phyloP scores from a whole-genome alignment of 2,329 filamentous ascomycete species.

The Beauveria sp. region DNA sequence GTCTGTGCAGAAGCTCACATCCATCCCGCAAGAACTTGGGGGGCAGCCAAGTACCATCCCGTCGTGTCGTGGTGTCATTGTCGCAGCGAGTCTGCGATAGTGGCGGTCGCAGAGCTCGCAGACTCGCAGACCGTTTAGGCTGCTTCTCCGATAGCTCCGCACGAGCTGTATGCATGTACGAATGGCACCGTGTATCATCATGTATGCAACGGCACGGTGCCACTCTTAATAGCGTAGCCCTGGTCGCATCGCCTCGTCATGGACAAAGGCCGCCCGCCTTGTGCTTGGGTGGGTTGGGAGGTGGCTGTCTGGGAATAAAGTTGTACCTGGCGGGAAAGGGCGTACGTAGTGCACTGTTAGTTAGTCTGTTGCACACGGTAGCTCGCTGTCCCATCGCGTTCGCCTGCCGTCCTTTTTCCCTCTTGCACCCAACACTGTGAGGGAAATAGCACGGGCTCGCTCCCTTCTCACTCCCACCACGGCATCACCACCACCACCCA shows the following conservation, averaged over 20 bases:
- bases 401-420: too few species aligned
- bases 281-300: background rate
- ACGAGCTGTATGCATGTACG: background rate
- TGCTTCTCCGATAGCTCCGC: conserved; percentile 7
- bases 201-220: conserved; percentile 1
- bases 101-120: background rate
- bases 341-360: too few species aligned
- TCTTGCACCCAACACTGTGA: background rate
- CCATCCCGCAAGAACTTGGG: background rate
- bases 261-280: background rate
- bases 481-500: background rate
- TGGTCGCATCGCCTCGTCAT: background rate
- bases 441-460: background rate
- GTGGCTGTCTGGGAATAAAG: background rate
- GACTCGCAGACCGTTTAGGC: background rate
- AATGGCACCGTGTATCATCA: background rate
- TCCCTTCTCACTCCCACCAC: background rate
- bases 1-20: background rate
- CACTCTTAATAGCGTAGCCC: background rate
- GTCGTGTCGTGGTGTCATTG: background rate
- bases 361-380: too few species aligned
- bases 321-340: background rate
- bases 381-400: too few species aligned
- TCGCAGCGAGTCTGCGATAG: background rate
- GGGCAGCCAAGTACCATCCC: background rate